Conservation (phyloP, 805 yeast species). For the Candida insectalens region DNA sequence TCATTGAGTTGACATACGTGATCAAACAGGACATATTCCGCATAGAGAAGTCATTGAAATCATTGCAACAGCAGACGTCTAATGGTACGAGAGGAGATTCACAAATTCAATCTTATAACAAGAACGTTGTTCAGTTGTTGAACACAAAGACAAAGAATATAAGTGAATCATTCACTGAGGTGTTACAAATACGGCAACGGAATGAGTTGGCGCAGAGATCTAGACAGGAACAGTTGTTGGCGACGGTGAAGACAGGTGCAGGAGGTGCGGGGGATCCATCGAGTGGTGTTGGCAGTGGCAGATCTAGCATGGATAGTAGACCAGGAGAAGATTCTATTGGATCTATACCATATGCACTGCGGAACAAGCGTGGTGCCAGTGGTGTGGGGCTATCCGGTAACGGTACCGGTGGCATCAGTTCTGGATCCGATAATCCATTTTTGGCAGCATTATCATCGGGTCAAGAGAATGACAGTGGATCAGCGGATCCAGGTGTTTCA, state of each 20-base stretch:
- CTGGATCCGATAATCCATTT: conserved; percentile 28
- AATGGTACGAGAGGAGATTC: conserved; percentile 33
- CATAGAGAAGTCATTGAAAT: conserved; percentile 62
- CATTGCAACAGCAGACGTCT: conserved; percentile 32
- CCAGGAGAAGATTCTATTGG: conserved; percentile 5
- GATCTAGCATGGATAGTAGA: not conserved
- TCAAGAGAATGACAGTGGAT: conserved; percentile 4
- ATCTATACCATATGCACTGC: conserved; percentile 19
- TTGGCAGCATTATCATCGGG: conserved; percentile 14
- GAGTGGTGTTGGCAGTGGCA: conserved; percentile 3
- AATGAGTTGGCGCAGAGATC: conserved; percentile 72
- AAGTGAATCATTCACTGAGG: conserved; percentile 83
- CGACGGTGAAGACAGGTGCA: conserved; percentile 31
- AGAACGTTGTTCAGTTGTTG: conserved; percentile 77
- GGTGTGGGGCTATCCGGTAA: not conserved
- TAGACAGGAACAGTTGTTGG: conserved; percentile 76
- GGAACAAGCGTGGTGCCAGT: conserved; percentile 8
- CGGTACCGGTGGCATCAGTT: not conserved
- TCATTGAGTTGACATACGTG: conserved; percentile 82
- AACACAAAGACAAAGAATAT: conserved; percentile 88
- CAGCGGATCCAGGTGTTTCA: conserved; percentile 13
- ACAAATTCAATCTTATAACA: conserved; percentile 67
- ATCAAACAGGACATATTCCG: conserved; percentile 80
- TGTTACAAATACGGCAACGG: conserved; percentile 79
- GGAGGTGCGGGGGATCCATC: conserved; percentile 1